These are phyloP conservation scores for Baudoinia panamericana DNA, from an alignment of 495 filamentous ascomycete species.

Conservation along the genomic window DNA sequence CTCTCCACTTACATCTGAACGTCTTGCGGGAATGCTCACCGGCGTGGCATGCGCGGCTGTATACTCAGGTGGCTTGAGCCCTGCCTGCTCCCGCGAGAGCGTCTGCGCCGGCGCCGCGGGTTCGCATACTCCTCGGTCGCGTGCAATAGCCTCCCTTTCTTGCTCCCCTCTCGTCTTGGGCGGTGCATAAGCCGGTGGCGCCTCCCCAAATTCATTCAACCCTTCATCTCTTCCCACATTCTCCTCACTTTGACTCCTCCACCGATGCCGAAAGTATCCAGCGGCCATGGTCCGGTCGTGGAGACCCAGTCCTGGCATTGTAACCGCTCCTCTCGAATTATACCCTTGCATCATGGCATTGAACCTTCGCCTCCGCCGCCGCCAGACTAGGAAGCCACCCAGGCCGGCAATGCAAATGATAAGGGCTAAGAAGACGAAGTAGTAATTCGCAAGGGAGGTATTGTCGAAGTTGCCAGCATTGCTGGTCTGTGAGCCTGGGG, in stretches of 20 bases:
- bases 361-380: constrained; percentile 20
- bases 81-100: constrained; percentile 21
- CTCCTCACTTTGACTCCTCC: constrained; percentile 19
- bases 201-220: constrained; percentile 32
- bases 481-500: no score
- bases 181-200: constrained; percentile 32
- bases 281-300: constrained; percentile 10
- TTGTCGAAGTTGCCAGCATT: not conserved
- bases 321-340: constrained; percentile 22
- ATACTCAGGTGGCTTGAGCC: constrained; percentile 28
- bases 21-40: not conserved
- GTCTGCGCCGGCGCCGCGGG: constrained; percentile 26
- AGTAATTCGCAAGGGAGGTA: constrained; percentile 26
- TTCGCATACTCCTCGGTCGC: not conserved
- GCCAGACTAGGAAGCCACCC: constrained; percentile 21
- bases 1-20: not conserved
- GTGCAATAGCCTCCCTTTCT: constrained; percentile 2
- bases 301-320: constrained; percentile 21
- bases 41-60: constrained; percentile 1
- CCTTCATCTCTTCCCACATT: constrained; percentile 27
- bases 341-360: constrained; percentile 14
- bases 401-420: constrained; percentile 22
- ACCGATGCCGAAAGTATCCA: constrained; percentile 8
- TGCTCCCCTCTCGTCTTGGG: constrained; percentile 10
- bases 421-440: constrained; percentile 32